Percentiles rank a stretch among this genome's conserved stretches.
Evolutionary conservation across 441 rosid species (phyloP).

Genomic region (Croton laevigatus): DNA sequence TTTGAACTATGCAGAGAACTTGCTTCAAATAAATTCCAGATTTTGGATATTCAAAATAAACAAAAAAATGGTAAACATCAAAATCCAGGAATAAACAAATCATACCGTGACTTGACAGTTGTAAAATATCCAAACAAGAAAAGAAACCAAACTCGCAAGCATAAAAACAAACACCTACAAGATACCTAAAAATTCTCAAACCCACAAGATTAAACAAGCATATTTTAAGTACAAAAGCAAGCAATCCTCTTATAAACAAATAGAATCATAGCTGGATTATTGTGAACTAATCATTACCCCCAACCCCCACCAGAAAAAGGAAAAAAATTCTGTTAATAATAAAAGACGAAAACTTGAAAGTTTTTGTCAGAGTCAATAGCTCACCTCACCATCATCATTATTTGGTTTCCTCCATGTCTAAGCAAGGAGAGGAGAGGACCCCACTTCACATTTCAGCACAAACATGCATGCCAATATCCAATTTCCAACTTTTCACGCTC

Average conservation of each 20-base stretch:
- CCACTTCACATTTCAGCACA: conserved; percentile 20
- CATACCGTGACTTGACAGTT: not conserved
- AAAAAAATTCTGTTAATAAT: conserved; percentile 1
- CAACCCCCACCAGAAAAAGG: too few species aligned
- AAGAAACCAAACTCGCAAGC: not conserved
- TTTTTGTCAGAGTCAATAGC: conserved; percentile 1
- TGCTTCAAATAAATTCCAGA: not conserved
- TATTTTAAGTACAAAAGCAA: not conserved
- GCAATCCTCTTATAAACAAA: not conserved
- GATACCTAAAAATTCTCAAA: not conserved
- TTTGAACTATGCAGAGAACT: not conserved
- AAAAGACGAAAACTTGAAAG: not conserved
- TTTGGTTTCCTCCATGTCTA: conserved; percentile 22
- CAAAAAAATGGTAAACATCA: not conserved
- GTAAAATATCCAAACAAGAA: not conserved
- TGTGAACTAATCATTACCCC: conserved; percentile 12
- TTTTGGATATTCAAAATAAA: not conserved
- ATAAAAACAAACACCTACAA: conserved; percentile 3
- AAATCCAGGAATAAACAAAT: not conserved
- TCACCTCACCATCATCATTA: conserved; percentile 15
- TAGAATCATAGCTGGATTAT: conserved; percentile 10
- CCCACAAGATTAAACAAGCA: not conserved
- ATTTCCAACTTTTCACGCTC: not conserved
- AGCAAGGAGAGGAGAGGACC: conserved; percentile 12
- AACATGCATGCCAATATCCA: conserved; percentile 23